These are phyloP conservation scores for Phytophthora rubi DNA, from an alignment of 352 stramenopile species.

Conservation along the genomic window DNA sequence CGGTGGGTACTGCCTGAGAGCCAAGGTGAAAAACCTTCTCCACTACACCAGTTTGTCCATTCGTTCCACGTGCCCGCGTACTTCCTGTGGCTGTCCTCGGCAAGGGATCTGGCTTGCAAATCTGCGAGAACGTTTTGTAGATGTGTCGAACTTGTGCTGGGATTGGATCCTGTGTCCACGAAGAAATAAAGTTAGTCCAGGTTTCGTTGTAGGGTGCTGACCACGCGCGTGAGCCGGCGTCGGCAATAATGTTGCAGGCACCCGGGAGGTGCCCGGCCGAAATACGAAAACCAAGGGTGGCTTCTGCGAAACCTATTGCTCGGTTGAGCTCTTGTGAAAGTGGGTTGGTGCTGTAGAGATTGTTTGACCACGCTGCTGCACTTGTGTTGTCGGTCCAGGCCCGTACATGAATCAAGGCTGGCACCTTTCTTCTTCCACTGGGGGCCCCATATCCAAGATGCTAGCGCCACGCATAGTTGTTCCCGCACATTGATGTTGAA, in stretches of 20 bases:
- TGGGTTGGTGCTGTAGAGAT: conserved; percentile 4
- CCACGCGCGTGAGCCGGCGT: not conserved
- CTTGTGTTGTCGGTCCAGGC: conserved; percentile 10
- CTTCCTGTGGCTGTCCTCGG: not conserved
- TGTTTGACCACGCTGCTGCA: conserved; percentile 7
- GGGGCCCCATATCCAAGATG: not conserved
- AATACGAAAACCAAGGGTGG: conserved; percentile 6
- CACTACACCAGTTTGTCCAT: conserved; percentile 8
- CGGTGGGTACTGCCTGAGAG: not conserved
- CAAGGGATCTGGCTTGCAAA: conserved; percentile 6
- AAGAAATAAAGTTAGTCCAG: conserved; percentile 19
- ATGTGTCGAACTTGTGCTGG: conserved; percentile 5
- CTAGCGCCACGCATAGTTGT: conserved; percentile 6
- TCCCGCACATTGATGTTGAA: conserved; percentile 21
- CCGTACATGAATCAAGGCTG: not conserved
- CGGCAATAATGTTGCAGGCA: not conserved
- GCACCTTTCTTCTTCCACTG: not conserved
- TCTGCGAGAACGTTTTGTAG: conserved; percentile 13
- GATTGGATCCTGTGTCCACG: conserved; percentile 9
- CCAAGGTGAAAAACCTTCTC: not conserved
- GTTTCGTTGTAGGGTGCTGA: not conserved
- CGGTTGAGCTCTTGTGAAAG: not conserved
- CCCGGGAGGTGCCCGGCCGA: not conserved
- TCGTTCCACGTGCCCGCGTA: conserved; percentile 5
- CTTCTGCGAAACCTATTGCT: conserved; percentile 14